Conservation (phyloP, 2,329 filamentous ascomycete species). For the Fusarium ramigenum region DNA sequence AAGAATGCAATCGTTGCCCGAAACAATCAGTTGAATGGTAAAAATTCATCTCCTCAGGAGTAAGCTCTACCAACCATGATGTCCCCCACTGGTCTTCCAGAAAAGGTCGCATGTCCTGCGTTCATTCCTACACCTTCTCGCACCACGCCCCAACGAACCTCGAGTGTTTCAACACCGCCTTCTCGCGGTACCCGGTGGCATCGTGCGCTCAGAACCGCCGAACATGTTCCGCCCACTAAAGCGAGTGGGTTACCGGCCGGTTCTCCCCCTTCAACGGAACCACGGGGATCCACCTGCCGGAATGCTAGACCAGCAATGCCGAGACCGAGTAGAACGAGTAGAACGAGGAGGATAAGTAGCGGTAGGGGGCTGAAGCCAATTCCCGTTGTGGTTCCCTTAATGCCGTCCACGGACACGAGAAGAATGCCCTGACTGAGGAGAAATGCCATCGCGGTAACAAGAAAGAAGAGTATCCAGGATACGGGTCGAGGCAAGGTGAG, state of each 20-base stretch:
- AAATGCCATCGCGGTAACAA: slow-evolving; percentile 57
- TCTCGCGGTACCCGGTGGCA: slow-evolving; percentile 53
- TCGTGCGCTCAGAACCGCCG: slow-evolving; percentile 60
- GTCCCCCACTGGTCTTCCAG: slow-evolving; percentile 46
- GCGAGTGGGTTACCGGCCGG: slow-evolving; percentile 59
- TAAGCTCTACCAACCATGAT: slow-evolving; percentile 43
- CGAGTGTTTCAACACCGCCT: slow-evolving; percentile 48
- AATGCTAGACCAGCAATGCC: slow-evolving; percentile 52
- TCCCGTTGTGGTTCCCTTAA: slow-evolving; percentile 37
- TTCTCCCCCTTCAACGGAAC: slow-evolving; percentile 47
- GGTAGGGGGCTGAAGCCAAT: slow-evolving; percentile 56
- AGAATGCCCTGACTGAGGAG: slow-evolving; percentile 58
- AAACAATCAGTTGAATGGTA: neutral
- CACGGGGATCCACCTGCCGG: slow-evolving; percentile 51
- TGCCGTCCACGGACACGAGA: slow-evolving; percentile 45
- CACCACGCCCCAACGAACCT: slow-evolving; percentile 59
- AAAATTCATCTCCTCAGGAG: slow-evolving; percentile 15
- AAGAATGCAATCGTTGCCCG: neutral
- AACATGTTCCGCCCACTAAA: slow-evolving; percentile 58
- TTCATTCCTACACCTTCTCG: slow-evolving; percentile 50
- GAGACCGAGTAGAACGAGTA: slow-evolving; percentile 50
- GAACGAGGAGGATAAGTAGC: slow-evolving; percentile 53
- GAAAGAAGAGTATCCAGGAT: slow-evolving; percentile 55
- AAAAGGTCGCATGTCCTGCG: slow-evolving; percentile 57
- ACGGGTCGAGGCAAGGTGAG: slow-evolving; percentile 59